Percentiles rank a stretch among this genome's conserved stretches.
Conservation (phyloP, 495 filamentous ascomycete genomes). For the Tuber microsphaerosporum region DNA sequence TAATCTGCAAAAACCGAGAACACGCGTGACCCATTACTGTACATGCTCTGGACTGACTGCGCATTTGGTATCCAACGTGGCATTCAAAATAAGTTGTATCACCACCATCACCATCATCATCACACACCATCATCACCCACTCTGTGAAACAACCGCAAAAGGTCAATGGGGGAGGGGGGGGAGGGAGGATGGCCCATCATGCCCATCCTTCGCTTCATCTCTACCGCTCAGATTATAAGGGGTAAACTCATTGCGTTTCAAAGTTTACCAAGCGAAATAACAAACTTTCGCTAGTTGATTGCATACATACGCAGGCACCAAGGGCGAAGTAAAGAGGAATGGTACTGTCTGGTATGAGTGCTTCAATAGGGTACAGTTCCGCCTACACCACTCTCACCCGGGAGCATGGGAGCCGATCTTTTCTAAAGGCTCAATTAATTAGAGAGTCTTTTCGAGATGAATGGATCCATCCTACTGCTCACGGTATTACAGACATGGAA, state of each 20-base stretch:
- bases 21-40: slow-evolving; percentile 1
- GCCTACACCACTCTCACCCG: not conserved
- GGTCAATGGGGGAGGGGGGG: not conserved
- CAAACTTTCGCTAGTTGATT: not conserved
- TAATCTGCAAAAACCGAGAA: not conserved
- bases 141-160: not conserved
- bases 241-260: not conserved
- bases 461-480: not conserved
- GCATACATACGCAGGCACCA: slow-evolving; percentile 1
- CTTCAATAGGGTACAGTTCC: not conserved
- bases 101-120: not conserved
- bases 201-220: not conserved
- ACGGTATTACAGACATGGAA: not conserved
- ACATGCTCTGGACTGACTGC: not conserved
- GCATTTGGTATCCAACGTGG: not conserved
- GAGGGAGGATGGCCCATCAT: not conserved
- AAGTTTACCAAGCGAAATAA: not conserved
- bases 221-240: not conserved
- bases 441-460: not conserved
- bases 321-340: not conserved
- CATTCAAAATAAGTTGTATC: not conserved
- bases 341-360: not conserved
- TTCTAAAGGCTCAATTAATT: not conserved
- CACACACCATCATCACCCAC: not conserved
- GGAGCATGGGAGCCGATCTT: not conserved